Base-by-base conservation (phyloP, 805 yeast species). In the Isabelozyma pseudorhagii region DNA sequence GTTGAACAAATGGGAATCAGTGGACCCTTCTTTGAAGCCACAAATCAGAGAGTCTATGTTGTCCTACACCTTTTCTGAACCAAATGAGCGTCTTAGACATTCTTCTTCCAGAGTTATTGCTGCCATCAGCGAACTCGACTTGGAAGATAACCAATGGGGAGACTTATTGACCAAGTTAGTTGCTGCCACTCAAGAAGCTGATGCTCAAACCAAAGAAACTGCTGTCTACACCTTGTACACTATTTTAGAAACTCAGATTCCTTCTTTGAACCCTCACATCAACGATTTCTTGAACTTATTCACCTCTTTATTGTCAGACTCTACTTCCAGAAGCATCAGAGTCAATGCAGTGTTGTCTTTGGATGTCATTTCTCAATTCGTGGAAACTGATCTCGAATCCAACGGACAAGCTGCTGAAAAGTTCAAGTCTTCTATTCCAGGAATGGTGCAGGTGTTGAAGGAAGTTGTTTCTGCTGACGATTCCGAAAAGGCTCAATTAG, bases 101-200 rank as follows among this genome's bases (percentile, higher is more conserved):
- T 84, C 96, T 17, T 79, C 87, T 48, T 92, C 98, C 21, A 84
- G 97, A 68, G 89, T 92, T 50, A 84, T 94, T 59, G 84, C 97
- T 28, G 85, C 91, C 42, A 89, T 94, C 64, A 96, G 89, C 39
- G 83, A 83, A 57, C 68, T 76, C 48, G 98, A 93, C 66, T 74
- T 91, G 54, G 78, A 79, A 38, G 68, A 76, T 53, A 63, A 67
- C 50, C 67, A 79, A 56, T 94, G 98, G 98, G 80, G 85, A 5
- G 84, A 82, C 40, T 78, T 94, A 56, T 78, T 93, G 53, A 87
- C 89, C 34, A 74, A 81, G 47, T 77, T 94, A 61, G 83, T 87
- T 49, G 71, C 77, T 49, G 87, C 89, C 42, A 86, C 72, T 40
- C 72, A 69, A 52, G 61, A 59, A 36, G 50, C 90, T 45, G 78